A percentile compares a stretch with the other conserved stretches of the same genome.
Conservation (phyloP, 768 basidiomycete species). For the Mycena haematopus region DNA sequence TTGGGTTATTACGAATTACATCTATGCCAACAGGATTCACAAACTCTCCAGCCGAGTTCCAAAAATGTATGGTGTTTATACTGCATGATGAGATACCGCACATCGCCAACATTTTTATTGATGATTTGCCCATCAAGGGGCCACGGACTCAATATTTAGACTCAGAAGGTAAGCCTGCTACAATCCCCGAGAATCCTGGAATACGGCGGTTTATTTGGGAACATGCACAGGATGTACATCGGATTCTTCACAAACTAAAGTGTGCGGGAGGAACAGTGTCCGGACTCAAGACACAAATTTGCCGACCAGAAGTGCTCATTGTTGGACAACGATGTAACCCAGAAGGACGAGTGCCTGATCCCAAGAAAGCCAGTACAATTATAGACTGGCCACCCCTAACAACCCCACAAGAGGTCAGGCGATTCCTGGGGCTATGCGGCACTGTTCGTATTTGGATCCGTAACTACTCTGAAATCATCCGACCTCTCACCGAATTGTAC, state of each 20-base stretch:
- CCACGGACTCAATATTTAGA: constrained; percentile 33
- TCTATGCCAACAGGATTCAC: background rate
- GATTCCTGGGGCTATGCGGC: constrained; percentile 19
- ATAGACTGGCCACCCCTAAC: no score
- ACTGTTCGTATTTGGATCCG: constrained; percentile 34
- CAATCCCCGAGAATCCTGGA: constrained; percentile 29
- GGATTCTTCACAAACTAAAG: constrained; percentile 36
- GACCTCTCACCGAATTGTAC: constrained; percentile 21
- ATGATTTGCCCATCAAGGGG: constrained; percentile 41
- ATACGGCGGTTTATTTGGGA: constrained; percentile 35
- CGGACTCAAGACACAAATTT: constrained; percentile 26
- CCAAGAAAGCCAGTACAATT: background rate
- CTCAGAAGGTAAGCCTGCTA: constrained; percentile 27
- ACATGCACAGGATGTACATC: constrained; percentile 37
- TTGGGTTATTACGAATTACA: background rate
- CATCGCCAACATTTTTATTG: constrained; percentile 34
- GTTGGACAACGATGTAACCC: background rate
- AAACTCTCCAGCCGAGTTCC: constrained; percentile 32
- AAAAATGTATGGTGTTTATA: constrained; percentile 35
- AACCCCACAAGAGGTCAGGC: no score
- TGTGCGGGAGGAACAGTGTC: constrained; percentile 41
- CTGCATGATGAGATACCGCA: constrained; percentile 42
- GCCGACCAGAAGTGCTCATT: constrained; percentile 32
- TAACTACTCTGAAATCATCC: constrained; percentile 25
- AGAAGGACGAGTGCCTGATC: background rate